Conservation (phyloP, 495 filamentous ascomycete species). For the Coniosporium apollinis region DNA sequence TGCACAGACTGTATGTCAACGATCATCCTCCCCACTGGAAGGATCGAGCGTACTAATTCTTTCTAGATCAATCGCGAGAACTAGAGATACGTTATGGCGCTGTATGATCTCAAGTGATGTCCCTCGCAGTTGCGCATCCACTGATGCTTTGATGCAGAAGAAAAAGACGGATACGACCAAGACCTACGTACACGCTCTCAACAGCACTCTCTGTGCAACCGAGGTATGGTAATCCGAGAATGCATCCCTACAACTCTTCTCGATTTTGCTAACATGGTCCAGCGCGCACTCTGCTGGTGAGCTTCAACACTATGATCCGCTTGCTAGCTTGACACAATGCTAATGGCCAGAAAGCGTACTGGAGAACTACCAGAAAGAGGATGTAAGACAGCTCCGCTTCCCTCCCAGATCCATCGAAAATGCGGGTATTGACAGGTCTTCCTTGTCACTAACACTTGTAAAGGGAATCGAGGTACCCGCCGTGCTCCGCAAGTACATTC, state of each 20-base stretch:
- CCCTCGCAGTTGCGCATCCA: conserved; percentile 44
- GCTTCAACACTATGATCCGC: no score
- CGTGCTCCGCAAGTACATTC: conserved; percentile 80
- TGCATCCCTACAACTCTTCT: no score
- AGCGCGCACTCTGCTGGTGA: conserved; percentile 87
- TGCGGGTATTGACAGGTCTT: conserved; percentile 1
- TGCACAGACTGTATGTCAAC: conserved; percentile 20
- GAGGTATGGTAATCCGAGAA: no score
- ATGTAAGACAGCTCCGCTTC: conserved; percentile 43
- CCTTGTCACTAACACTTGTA: no score
- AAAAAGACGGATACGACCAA: conserved; percentile 65
- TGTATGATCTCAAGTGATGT: neutral
- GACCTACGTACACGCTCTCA: conserved; percentile 86
- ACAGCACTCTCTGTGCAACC: conserved; percentile 82
- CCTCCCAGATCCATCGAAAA: conserved; percentile 2
- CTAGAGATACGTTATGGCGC: conserved; percentile 47
- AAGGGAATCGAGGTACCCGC: conserved; percentile 76
- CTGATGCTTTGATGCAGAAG: no score
- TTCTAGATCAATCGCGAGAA: conserved; percentile 38
- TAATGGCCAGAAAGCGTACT: no score
- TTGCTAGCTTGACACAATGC: no score
- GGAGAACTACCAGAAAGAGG: conserved; percentile 89
- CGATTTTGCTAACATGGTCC: no score
- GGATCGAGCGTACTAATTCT: no score
- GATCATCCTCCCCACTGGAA: no score